phyloP scores from a whole-genome alignment of 345 rosid species.

The Populus pruinosa region DNA sequence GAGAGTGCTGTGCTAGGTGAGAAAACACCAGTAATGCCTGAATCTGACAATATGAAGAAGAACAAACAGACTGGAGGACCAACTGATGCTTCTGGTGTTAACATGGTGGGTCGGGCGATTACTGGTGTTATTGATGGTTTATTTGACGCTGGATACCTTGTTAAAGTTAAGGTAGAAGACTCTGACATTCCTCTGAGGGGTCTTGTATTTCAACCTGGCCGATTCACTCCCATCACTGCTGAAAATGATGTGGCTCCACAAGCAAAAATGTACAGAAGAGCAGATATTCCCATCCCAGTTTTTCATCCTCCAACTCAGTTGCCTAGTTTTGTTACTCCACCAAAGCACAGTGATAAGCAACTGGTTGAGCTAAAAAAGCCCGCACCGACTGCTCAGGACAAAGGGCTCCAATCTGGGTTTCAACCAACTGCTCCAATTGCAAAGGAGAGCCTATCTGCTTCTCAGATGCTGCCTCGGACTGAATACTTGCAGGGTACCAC shows the following conservation, averaged over 20 bases:
- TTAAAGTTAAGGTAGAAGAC: constrained; percentile 53
- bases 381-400: constrained; percentile 22
- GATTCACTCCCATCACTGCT: constrained; percentile 43
- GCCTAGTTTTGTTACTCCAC: constrained; percentile 16
- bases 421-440: constrained; percentile 15
- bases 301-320: constrained; percentile 17
- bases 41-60: constrained; percentile 22
- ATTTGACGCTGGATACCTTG: constrained; percentile 63
- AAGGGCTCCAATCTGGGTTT: constrained; percentile 17
- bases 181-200: constrained; percentile 53
- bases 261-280: constrained; percentile 47
- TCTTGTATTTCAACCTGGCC: constrained; percentile 47
- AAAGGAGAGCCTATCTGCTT: constrained; percentile 28
- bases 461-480: constrained; percentile 20
- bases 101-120: constrained; percentile 51
- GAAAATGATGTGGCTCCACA: constrained; percentile 67
- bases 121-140: constrained; percentile 62
- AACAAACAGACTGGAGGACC: constrained; percentile 22
- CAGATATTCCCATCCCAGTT: constrained; percentile 41
- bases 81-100: constrained; percentile 16
- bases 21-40: constrained; percentile 20
- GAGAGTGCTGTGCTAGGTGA: constrained; percentile 31
- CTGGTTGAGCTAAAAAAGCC: constrained; percentile 24
- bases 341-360: constrained; percentile 29
- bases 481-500: constrained; percentile 29